These are phyloP conservation scores for Axilococcus clingmanii DNA, from an alignment of 139 green algal genomes.

Conservation along the genomic window DNA sequence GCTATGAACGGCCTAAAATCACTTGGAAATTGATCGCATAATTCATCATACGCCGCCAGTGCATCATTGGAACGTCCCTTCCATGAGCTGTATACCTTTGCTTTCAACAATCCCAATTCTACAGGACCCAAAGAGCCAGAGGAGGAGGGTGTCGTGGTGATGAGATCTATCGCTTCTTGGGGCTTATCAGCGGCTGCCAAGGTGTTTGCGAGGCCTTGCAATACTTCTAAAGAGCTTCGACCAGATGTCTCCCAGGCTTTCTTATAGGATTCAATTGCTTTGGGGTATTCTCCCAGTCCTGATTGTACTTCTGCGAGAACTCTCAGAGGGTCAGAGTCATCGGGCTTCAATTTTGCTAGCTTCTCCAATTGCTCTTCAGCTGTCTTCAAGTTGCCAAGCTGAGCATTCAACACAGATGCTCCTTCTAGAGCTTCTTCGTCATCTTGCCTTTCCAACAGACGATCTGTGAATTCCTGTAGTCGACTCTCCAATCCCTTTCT, in stretches of 20 bases:
- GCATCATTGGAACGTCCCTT: conserved; percentile 29
- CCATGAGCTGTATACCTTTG: conserved; percentile 31
- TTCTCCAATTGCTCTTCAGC: conserved; percentile 13
- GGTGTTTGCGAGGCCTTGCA: conserved; percentile 13
- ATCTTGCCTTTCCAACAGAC: conserved; percentile 1
- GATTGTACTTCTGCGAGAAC: conserved; percentile 26
- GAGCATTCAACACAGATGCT: conserved; percentile 17
- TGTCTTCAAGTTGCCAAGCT: conserved; percentile 9
- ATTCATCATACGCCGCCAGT: conserved; percentile 22
- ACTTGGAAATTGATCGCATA: conserved; percentile 21
- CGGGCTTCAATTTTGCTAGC: conserved; percentile 10
- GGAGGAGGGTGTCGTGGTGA: conserved; percentile 5
- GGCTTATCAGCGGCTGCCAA: conserved; percentile 11
- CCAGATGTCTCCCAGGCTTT: conserved; percentile 6
- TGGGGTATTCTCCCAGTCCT: conserved; percentile 3
- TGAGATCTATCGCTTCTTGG: conserved; percentile 16
- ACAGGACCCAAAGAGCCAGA: conserved; percentile 3
- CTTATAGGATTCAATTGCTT: conserved; percentile 19
- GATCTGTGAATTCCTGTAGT: conserved; percentile 6
- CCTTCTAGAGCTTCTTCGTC: conserved; percentile 18
- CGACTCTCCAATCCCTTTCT: conserved; percentile 13
- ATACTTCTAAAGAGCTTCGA: conserved; percentile 15
- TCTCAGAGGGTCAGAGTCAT: conserved; percentile 18
- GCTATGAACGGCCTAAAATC: conserved; percentile 35
- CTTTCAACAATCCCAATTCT: conserved; percentile 27